phyloP scores from a whole-genome alignment of 768 basidiomycete genomes.

The Jaapia argillacea region DNA sequence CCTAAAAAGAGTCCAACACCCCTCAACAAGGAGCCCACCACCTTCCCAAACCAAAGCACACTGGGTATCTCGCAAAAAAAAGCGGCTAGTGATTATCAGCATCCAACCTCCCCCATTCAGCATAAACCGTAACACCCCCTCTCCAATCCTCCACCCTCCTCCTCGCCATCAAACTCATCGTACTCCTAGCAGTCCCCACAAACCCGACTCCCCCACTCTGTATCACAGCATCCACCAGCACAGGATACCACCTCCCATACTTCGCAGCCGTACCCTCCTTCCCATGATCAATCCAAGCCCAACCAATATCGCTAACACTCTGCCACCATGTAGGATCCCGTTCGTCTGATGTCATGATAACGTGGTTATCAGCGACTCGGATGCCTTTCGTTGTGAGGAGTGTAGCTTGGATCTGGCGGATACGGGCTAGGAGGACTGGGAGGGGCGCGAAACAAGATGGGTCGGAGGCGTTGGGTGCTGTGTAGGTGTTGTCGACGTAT shows the following conservation, averaged over 20 bases:
- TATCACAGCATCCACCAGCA: constrained; percentile 21
- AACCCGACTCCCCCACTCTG: constrained; percentile 17
- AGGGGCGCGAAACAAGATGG: constrained; percentile 41
- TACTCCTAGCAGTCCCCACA: constrained; percentile 55
- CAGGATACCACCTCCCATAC: constrained; percentile 51
- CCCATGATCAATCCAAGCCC: constrained; percentile 42
- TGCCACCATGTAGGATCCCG: constrained; percentile 46
- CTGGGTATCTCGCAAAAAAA: too few species aligned
- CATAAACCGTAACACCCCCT: constrained; percentile 37
- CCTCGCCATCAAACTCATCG: constrained; percentile 57
- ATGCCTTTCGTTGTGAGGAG: constrained; percentile 33
- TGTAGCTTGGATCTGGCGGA: constrained; percentile 45
- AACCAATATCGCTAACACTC: constrained; percentile 36
- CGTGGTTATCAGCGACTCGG: constrained; percentile 23
- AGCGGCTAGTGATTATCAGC: not conserved
- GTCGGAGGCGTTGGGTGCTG: not conserved
- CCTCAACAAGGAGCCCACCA: too few species aligned
- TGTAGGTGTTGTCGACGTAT: too few species aligned
- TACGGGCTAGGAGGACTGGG: constrained; percentile 41
- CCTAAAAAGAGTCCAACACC: too few species aligned
- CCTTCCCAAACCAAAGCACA: too few species aligned
- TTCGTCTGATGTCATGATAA: constrained; percentile 64
- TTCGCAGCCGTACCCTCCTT: constrained; percentile 28
- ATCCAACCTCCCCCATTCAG: constrained; percentile 40
- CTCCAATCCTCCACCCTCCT: constrained; percentile 61